These are phyloP conservation scores for Clavispora asparagi DNA, from an alignment of 805 yeast species.

Conservation along the genomic window DNA sequence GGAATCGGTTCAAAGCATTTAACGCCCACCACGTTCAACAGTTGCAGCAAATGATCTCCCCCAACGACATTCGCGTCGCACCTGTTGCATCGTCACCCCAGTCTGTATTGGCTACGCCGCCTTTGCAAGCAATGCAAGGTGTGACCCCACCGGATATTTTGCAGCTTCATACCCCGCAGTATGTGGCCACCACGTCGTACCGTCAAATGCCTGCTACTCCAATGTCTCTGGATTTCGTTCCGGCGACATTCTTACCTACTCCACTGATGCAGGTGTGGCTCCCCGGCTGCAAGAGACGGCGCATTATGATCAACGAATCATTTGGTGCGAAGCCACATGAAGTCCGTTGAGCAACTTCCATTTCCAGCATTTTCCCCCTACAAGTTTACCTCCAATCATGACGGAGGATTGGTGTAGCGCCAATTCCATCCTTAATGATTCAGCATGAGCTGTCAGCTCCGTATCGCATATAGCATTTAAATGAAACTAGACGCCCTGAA, in stretches of 20 bases:
- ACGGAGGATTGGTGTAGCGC: no score
- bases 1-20: conserved; percentile 7
- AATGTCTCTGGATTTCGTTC: not conserved
- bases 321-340: no score
- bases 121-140: not conserved
- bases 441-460: not conserved
- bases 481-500: not conserved
- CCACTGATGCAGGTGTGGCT: not conserved
- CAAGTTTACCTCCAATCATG: no score
- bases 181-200: not conserved
- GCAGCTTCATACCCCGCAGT: not conserved
- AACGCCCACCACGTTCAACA: not conserved
- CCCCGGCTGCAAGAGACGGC: not conserved
- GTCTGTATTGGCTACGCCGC: not conserved
- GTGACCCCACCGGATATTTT: not conserved
- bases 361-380: no score
- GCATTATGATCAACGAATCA: not conserved
- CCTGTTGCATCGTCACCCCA: not conserved
- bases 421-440: no score
- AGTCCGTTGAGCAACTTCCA: no score
- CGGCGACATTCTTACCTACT: not conserved
- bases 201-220: not conserved
- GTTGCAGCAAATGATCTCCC: not conserved
- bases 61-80: not conserved
- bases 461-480: not conserved